phyloP scores from a whole-genome alignment of 2,329 filamentous ascomycete genomes.

The Eutypa lata region DNA sequence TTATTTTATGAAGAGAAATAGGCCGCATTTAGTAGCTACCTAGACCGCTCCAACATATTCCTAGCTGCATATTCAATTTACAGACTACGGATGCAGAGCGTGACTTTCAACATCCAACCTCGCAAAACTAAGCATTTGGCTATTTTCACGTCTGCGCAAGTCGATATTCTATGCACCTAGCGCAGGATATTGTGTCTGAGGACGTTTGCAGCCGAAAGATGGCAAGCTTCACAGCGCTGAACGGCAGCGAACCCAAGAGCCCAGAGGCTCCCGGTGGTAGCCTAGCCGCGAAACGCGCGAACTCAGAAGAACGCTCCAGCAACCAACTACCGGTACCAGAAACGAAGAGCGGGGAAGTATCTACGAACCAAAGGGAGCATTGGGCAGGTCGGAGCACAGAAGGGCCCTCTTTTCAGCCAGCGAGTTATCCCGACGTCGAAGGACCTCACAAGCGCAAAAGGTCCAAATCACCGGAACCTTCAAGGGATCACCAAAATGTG shows the following conservation, averaged over 20 bases:
- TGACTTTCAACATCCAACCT: conserved; percentile 3
- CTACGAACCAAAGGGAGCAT: conserved; percentile 33
- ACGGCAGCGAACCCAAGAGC: conserved; percentile 27
- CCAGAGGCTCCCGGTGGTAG: conserved; percentile 20
- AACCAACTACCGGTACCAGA: conserved; percentile 21
- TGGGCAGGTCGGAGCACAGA: conserved; percentile 41
- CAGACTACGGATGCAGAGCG: background rate
- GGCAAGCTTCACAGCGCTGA: conserved; percentile 31
- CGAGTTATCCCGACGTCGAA: conserved; percentile 43
- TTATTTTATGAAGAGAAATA: background rate
- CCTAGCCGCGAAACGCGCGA: conserved; percentile 20
- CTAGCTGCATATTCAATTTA: background rate
- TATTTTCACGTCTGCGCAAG: background rate
- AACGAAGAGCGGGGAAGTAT: conserved; percentile 19
- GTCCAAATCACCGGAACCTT: conserved; percentile 57
- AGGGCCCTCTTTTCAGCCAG: conserved; percentile 37
- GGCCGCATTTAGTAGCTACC: background rate
- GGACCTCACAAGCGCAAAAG: conserved; percentile 64
- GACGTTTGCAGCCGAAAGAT: conserved; percentile 27
- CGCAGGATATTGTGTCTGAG: conserved; percentile 21
- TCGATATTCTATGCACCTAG: conserved; percentile 24
- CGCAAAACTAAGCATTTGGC: background rate
- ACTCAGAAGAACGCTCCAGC: conserved; percentile 24
- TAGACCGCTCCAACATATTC: background rate
- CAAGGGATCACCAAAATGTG: conserved; percentile 30